Conservation (phyloP, 73 alveolate species). For the Paramecium pentaurelia region DNA sequence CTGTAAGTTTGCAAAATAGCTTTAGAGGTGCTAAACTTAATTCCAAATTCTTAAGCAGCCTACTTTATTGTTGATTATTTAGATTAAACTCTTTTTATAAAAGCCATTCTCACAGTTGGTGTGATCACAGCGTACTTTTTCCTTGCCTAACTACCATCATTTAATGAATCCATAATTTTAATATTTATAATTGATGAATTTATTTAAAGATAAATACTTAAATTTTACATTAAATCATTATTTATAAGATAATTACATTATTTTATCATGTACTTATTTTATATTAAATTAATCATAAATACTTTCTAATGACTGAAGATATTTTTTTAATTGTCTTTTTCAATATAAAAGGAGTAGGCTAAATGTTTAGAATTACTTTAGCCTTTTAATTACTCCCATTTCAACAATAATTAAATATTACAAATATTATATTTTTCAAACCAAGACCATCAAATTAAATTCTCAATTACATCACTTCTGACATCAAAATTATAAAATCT, state of each 20-base stretch:
- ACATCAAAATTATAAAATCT: not conserved
- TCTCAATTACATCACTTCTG: not conserved
- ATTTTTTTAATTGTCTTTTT: not conserved
- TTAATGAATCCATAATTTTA: not conserved
- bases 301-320: not conserved
- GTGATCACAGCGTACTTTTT: constrained; percentile 56
- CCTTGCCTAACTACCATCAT: not conserved
- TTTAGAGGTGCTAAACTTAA: constrained; percentile 58
- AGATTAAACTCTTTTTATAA: constrained; percentile 38
- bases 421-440: not conserved
- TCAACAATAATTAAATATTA: not conserved
- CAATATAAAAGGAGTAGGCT: not conserved
- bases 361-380: not conserved
- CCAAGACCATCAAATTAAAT: not conserved
- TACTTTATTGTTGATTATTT: constrained; percentile 50
- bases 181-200: not conserved
- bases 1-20: constrained; percentile 60
- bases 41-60: constrained; percentile 61
- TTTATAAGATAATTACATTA: not conserved
- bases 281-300: not conserved
- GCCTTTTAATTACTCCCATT: not conserved
- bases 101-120: constrained; percentile 45
- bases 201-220: not conserved
- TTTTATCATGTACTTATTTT: not conserved
- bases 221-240: not conserved